Evolutionary conservation across 345 rosid genomes (phyloP), one percentile per base, ranked within the genome.

Genomic region (rapeseed (Brassica napus)): DNA sequence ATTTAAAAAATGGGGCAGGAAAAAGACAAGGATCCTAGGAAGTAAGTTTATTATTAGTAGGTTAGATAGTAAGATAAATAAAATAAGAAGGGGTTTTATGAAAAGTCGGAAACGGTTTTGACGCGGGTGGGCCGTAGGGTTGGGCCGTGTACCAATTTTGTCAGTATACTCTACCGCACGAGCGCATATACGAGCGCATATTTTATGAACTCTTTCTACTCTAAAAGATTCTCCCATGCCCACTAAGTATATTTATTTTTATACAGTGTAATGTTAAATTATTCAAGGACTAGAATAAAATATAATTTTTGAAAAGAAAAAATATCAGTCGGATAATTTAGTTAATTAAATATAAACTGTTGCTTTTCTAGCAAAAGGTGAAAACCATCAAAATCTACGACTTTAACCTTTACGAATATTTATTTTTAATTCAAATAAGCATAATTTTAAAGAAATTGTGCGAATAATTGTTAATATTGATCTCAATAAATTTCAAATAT

Each of bases 161-260:
- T 78, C 81, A 72, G 81, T 78, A 69, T 78, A 26, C 77, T 55
- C 77, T 72, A 7, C 77, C 81, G 81, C 81, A 78, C 81, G 81
- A 72, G 81, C 65, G 68, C 72, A 78, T 54, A 10, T 37, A 21
- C 23, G 23, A 21, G 23, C 23, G 23, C 23, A 21, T 21, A 21
- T 63, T 35, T 71, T 71, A 62, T 65, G 11, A 52, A 16, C 65
- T 77, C 65, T 70, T 71, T 71, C 65, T 71, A 52, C 81, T 71
- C 71, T 32, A 55, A 72, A 49, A 65, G 81, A 78, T 72, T 72
- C 77, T 78, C 81, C 54, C 21, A 28, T 57, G 47, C 60, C 73
- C 72, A 72, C 76, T 77, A 6, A 8, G 8, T 59, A 11, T 76
- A 14, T 55, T 42, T 68, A 16, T 68, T 28, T 55, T 59, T 68